phyloP scores from a whole-genome alignment of 2,329 filamentous ascomycete species.

The Colletotrichum lindemuthianum region DNA sequence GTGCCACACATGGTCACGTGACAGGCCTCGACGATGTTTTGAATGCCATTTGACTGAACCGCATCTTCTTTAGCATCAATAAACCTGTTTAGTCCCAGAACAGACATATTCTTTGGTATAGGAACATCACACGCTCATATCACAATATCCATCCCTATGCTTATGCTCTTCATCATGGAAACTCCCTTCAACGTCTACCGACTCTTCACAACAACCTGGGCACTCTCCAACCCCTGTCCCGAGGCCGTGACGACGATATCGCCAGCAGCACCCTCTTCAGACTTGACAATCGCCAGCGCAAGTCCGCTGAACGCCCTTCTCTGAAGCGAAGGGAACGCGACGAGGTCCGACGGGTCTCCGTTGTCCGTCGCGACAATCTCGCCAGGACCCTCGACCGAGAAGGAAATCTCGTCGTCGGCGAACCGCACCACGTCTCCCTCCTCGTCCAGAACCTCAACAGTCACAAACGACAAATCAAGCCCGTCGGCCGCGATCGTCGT shows the following conservation, averaged over 20 bases:
- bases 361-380: constrained; percentile 62
- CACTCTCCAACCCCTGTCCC: constrained; percentile 6
- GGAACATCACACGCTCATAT: no score
- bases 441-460: constrained; percentile 55
- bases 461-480: constrained; percentile 58
- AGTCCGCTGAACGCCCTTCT: constrained; percentile 54
- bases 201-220: constrained; percentile 9
- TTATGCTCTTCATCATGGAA: background rate
- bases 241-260: constrained; percentile 11
- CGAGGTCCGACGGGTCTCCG: constrained; percentile 58
- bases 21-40: no score
- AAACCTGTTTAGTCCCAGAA: no score
- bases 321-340: constrained; percentile 50
- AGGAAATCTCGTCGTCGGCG: constrained; percentile 54
- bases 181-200: background rate
- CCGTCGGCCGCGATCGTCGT: constrained; percentile 51
- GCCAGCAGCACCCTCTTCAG: constrained; percentile 35
- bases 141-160: background rate
- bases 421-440: constrained; percentile 54
- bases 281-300: constrained; percentile 51
- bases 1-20: no score
- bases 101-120: no score
- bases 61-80: background rate
- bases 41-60: background rate
- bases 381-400: constrained; percentile 54